Evolutionary conservation across 1,139 yeast species (phyloP), one percentile per base, ranked within the genome.

Genomic region (Yamadazyma taylorii): DNA sequence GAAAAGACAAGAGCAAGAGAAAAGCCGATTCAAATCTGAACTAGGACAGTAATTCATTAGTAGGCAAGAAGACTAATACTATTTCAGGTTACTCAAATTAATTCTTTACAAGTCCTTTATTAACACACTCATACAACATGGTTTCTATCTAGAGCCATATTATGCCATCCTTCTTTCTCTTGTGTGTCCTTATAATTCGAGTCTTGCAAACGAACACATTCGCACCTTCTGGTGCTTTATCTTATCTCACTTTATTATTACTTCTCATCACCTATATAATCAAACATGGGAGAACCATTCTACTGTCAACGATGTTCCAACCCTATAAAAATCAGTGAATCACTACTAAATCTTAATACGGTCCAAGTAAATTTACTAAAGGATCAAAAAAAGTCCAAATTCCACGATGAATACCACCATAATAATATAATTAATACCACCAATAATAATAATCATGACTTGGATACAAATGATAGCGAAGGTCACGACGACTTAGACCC

Each of bases 261-360:
- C 10, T 24, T 24, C 27, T 9, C n/a, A 24, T 6, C 27, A 26
- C 17, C 11, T 9, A 11, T 9, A 10, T 14, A 4, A 26, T 5
- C 13, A 5, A 10, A 3, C 11, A 39, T 33, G 39, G 26, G 19
- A 4, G 28, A 25, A 15, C 14, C 37, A 12, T 46, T 46, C 34
- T 36, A 51, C 25, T 70, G 75, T 46, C 69, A 58, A 45, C 53
- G 61, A 44, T 70, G 75, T 51, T 54, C 61, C 31, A 48, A 56
- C 5, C 63, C 63, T 1, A 48, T 71, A 4, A 35, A 38, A 21
- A 43, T 70, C 15, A 66, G 67, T 42, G 54, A 53, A 1, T 53
- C 70, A 5, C 47, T 71, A 8, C 43, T 50, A 30, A 55, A 50
- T 23, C 47, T 68, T 14, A 63, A 60, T 19, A 49, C 58, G 3